These are phyloP conservation scores for Penicillium flavigenum DNA, from an alignment of 495 filamentous ascomycete genomes.

Conservation along the genomic window DNA sequence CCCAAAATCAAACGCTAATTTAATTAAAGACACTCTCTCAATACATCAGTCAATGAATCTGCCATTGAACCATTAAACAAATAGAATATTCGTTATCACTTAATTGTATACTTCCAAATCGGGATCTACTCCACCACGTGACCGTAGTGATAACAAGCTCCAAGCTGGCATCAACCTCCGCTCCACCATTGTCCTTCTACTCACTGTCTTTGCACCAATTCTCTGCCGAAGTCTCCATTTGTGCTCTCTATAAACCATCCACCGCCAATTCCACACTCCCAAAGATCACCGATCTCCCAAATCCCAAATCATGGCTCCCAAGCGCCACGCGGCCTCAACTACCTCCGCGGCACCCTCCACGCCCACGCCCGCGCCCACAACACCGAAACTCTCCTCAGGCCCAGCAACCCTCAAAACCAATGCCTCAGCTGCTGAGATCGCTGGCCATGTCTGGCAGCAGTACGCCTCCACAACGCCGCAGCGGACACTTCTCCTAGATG, in stretches of 20 bases:
- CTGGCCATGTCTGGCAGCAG: conserved; percentile 61
- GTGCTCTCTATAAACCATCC: neutral
- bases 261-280: conserved; percentile 2
- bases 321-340: conserved; percentile 46
- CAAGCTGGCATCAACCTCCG: conserved; percentile 34
- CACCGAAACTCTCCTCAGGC: conserved; percentile 46
- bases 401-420: conserved; percentile 41
- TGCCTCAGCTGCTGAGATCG: conserved; percentile 53
- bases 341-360: conserved; percentile 35
- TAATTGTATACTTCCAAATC: conserved; percentile 12
- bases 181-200: conserved; percentile 25
- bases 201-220: conserved; percentile 8
- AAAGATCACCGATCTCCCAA: conserved; percentile 8
- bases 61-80: neutral
- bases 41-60: neutral
- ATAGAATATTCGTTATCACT: neutral
- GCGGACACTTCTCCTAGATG: conserved; percentile 88
- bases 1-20: neutral
- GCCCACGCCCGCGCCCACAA: conserved; percentile 21
- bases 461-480: conserved; percentile 80
- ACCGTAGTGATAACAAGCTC: conserved; percentile 33
- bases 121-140: conserved; percentile 23
- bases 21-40: neutral
- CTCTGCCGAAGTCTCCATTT: neutral
- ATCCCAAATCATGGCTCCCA: conserved; percentile 47